A percentile compares a stretch with the other conserved stretches of the same genome.
phyloP scores from a whole-genome alignment of 2,329 filamentous ascomycete species.

The Simplicillium aogashimaense region DNA sequence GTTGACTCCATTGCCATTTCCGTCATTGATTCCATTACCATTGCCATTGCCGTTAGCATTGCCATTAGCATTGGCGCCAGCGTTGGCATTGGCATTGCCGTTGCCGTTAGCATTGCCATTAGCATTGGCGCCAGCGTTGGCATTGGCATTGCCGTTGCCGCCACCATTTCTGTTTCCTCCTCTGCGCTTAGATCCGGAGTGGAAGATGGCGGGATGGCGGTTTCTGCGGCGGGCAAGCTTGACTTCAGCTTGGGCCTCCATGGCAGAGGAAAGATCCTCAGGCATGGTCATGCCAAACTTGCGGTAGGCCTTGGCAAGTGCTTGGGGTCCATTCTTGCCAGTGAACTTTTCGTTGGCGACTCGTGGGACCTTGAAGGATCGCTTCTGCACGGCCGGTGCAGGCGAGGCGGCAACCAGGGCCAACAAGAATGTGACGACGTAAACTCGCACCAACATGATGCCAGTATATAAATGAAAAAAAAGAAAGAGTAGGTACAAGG shows the following conservation, averaged over 20 bases:
- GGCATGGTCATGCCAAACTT: conserved; percentile 54
- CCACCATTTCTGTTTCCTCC: neutral
- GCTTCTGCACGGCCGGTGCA: conserved; percentile 28
- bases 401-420: conserved; percentile 32
- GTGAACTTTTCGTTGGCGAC: conserved; percentile 44
- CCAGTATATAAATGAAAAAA: conserved; percentile 1
- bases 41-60: neutral
- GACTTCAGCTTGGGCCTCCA: conserved; percentile 15
- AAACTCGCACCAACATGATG: conserved; percentile 3
- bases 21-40: neutral
- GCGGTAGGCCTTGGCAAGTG: conserved; percentile 55
- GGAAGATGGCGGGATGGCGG: neutral
- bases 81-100: neutral
- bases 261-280: conserved; percentile 26
- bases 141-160: neutral
- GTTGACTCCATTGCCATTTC: neutral
- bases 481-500: neutral
- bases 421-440: conserved; percentile 30
- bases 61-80: neutral
- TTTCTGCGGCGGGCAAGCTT: conserved; percentile 5
- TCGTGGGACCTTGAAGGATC: conserved; percentile 53
- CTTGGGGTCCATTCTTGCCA: conserved; percentile 44
- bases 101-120: neutral
- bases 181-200: neutral
- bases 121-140: neutral